Base-by-base conservation (phyloP, 495 filamentous ascomycete species). In the Talaromyces proteolyticus region DNA sequence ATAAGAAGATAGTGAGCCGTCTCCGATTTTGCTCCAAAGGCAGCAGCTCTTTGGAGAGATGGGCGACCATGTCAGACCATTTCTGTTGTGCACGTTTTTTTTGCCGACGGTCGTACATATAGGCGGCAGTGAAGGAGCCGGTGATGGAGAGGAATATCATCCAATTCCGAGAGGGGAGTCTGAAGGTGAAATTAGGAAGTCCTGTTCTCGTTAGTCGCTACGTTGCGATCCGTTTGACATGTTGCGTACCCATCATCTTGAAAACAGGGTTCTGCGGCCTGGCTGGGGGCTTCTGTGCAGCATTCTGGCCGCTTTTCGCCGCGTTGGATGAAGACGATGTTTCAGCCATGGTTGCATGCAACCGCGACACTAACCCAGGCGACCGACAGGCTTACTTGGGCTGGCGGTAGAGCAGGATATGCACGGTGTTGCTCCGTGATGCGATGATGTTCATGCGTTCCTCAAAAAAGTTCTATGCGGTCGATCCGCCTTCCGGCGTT, bases 81-180 rank as follows among this genome's bases (percentile, higher is more conserved):
- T 90, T 92, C 49, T 85, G 75, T 43, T 91, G 92, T 11, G 79
- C 79, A 44, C 82, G 81, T 48, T 81, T 85, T 69, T 92, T 96
- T 66, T 96, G 85, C 29, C 86, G 78, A 54, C 89, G 89, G 68
- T 99, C 93, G 71, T 97, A 96, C 55, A 89, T 75, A 42, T 96
- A 65, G 10, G 87, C 84, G 6, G 77, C 82, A 0, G 86, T 82
- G 56, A 95, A 86, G 26, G 87, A 82, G 23, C 83, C 82, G 12
- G 85, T 85, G 54, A 97, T 66, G 16, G 85, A 70, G 60, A 92
- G 75, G 72, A 99, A 97, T 56, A 99, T 96, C 69, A 88, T 80
- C 93, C 93, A 99, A 62, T 97, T 97, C 22, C 94, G 84, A 11
- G 93, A 99, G 17, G 93, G 93, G 8, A 99, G 82, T 71, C 86